A percentile compares a stretch with the other conserved stretches of the same genome.
Evolutionary conservation across 2,329 filamentous ascomycete genomes (phyloP).

Genomic region (Drechslerella dactyloides): DNA sequence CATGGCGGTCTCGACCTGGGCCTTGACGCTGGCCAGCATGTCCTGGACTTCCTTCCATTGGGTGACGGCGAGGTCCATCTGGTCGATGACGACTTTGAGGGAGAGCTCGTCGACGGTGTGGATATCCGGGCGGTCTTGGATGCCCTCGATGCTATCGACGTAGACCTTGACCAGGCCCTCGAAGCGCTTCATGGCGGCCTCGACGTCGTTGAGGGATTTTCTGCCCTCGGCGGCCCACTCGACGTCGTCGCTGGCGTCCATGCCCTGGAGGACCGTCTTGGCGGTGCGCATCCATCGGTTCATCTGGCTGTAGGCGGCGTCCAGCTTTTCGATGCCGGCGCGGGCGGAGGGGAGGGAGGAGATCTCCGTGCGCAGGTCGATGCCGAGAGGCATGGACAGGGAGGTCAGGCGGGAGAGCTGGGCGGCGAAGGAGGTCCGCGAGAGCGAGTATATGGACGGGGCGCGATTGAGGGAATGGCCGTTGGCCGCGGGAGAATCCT

Average conservation of each 20-base stretch:
- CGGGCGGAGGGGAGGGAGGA: constrained; percentile 82
- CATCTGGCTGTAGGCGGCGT: constrained; percentile 89
- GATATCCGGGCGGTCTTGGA: constrained; percentile 82
- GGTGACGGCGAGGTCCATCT: constrained; percentile 85
- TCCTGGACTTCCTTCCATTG: constrained; percentile 84
- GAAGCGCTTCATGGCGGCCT: constrained; percentile 79
- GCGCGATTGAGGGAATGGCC: constrained; percentile 61
- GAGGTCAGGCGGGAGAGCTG: constrained; percentile 92
- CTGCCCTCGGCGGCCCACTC: constrained; percentile 95
- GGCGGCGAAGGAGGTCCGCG: constrained; percentile 87
- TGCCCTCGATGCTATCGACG: constrained; percentile 87
- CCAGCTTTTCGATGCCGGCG: constrained; percentile 80
- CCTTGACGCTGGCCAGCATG: constrained; percentile 78
- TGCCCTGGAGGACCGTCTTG: constrained; percentile 81
- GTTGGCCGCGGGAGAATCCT: constrained; percentile 26
- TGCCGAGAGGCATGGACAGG: constrained; percentile 84
- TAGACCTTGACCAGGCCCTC: constrained; percentile 91
- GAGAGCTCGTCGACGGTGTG: constrained; percentile 72
- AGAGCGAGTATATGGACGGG: constrained; percentile 91
- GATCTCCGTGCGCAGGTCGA: constrained; percentile 80
- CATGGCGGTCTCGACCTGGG: constrained; percentile 95
- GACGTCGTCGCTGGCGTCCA: constrained; percentile 95
- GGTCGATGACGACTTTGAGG: constrained; percentile 75
- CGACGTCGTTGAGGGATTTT: constrained; percentile 76
- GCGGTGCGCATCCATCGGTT: constrained; percentile 92